Base-by-base conservation (phyloP, 2,329 filamentous ascomycete genomes). In the Epichloe bromicola region DNA sequence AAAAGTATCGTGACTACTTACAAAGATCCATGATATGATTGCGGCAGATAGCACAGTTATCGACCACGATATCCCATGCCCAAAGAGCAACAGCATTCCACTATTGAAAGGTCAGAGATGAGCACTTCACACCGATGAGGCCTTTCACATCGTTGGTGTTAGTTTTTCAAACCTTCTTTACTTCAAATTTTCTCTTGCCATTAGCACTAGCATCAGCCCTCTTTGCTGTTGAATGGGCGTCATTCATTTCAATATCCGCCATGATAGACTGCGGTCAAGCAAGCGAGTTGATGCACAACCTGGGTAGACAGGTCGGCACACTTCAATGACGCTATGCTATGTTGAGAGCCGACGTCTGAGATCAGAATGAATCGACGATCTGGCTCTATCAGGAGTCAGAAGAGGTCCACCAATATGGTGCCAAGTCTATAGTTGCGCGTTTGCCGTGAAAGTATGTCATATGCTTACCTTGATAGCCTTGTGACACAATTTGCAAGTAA, bases 21-120 rank as follows among this genome's bases (percentile, higher is more conserved):
- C 93, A 98, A 30, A 98, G 77, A 69, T 98, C 93, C 93, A 98
- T 98, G 70, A 98, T 98, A 69, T 98, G 93, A 68, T 98, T 98
- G 66, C 93, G 81, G 76, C 93, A 98, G 66, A 98, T 98, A 62
- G 93, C 93, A 67, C 93, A 98, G 78, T 98, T 98, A 72, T 98
- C 93, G 55, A 98, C 93, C 34, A 97, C 90, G 53, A 98, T 98
- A 66, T 98, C 93, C 93, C 93, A 98, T 0, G 93, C 93, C 93
- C 93, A 98, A 2, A 98, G 78, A 40, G 93, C 90, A 48, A 98
- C 93, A 0, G 93, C 93, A 62, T 97, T 97, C 93, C 93, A 98
- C 91, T 96, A 63, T 42, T 56, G 17, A 40, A 34, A 23, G 20
- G 26, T 52, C 36, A 45, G 39, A 46, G 41, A 26, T 11, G 17